phyloP scores from a whole-genome alignment of 1,284 basidiomycete species.

The Jaminaea rosea region DNA sequence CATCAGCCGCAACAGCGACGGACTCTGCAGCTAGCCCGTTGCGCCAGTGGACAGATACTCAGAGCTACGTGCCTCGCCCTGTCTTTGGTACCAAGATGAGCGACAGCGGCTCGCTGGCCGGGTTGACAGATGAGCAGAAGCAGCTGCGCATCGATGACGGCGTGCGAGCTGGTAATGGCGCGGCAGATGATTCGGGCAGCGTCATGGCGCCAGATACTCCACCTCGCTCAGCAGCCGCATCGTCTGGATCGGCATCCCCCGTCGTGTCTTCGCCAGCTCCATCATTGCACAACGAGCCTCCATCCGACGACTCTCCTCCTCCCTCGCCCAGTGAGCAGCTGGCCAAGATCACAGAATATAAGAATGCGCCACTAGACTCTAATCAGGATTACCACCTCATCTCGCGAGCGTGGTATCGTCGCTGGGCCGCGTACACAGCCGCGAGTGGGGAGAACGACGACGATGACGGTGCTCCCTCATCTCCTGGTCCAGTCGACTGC shows the following conservation, averaged over 20 bases:
- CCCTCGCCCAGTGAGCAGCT: too few relatives aligned
- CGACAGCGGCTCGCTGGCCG: not conserved
- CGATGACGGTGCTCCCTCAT: conserved; percentile 51
- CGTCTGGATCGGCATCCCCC: not conserved
- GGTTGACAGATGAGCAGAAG: conserved; percentile 5
- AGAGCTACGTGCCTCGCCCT: not conserved
- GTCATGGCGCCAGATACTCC: not conserved
- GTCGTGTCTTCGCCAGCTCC: not conserved
- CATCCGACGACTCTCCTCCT: not conserved
- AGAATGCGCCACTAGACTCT: conserved; percentile 50
- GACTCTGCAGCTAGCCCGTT: not conserved
- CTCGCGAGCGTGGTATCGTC: conserved; percentile 61
- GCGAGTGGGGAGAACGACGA: conserved; percentile 60
- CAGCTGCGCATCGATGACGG: not conserved
- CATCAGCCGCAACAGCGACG: not conserved
- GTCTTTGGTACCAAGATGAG: not conserved
- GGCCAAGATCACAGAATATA: conserved; percentile 7
- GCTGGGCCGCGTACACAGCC: conserved; percentile 63
- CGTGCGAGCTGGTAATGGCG: not conserved
- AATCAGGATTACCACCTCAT: conserved; percentile 74
- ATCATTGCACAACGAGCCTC: conserved; percentile 4
- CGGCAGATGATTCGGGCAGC: conserved; percentile 1
- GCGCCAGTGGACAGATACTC: conserved; percentile 1
- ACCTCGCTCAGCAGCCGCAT: not conserved
- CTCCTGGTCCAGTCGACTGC: conserved; percentile 9